phyloP scores from a whole-genome alignment of 768 basidiomycete species.

The Psilocybe subaeruginosa region DNA sequence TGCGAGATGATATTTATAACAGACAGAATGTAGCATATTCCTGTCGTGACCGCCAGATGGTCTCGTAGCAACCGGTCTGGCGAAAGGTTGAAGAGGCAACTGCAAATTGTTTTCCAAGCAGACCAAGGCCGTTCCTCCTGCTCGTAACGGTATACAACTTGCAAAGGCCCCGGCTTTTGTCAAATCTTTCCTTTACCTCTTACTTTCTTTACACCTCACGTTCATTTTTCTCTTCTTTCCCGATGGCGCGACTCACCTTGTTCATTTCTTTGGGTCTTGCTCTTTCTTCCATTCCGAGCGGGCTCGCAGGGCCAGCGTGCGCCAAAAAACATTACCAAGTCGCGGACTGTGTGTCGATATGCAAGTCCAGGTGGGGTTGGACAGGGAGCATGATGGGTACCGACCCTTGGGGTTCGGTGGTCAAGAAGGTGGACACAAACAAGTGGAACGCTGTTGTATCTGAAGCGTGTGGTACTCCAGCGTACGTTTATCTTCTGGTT shows the following conservation, averaged over 20 bases:
- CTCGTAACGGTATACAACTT: constrained; percentile 4
- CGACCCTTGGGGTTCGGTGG: constrained; percentile 60
- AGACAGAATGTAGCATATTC: constrained; percentile 1
- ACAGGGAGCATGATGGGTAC: constrained; percentile 50
- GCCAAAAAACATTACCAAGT: constrained; percentile 37
- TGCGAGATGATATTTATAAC: background rate
- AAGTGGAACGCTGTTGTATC: constrained; percentile 38
- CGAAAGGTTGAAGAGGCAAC: background rate
- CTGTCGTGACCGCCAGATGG: constrained; percentile 16
- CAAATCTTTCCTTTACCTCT: constrained; percentile 14
- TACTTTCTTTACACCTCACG: constrained; percentile 24
- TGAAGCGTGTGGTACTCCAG: constrained; percentile 43
- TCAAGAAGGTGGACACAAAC: constrained; percentile 34
- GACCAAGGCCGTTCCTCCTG: constrained; percentile 2
- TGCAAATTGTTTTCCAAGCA: background rate
- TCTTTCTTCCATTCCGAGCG: constrained; percentile 37
- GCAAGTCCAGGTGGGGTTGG: constrained; percentile 50
- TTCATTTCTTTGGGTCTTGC: constrained; percentile 37
- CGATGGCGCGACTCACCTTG: constrained; percentile 40
- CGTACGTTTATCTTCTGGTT: constrained; percentile 14
- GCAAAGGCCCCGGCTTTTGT: constrained; percentile 13
- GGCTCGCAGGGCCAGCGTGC: constrained; percentile 50
- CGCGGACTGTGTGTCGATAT: constrained; percentile 39
- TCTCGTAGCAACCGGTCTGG: constrained; percentile 26
- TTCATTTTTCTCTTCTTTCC: constrained; percentile 27